Base-by-base conservation (phyloP, 2,329 filamentous ascomycete species). In the Diaporthe citrichinensis region DNA sequence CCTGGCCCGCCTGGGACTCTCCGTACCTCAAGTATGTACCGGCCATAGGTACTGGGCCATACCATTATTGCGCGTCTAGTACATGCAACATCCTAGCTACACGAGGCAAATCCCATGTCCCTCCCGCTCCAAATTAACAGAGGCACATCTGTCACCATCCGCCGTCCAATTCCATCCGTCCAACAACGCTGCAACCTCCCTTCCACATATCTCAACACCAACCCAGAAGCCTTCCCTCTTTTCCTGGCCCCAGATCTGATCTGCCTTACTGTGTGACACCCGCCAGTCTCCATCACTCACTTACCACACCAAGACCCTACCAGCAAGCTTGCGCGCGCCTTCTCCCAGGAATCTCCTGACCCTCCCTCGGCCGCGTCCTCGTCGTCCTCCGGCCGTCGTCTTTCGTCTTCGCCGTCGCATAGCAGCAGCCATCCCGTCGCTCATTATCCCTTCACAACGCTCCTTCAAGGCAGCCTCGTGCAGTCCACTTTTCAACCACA, bases 381-480 rank as follows among this genome's bases (percentile, higher is more conserved):
- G 57, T n/a, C n/a, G n/a, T n/a, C n/a, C n/a, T n/a, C n/a, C n/a
- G n/a, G 31, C 12, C 36, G 12, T 39, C 14, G 36, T 39, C 36
- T 39, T 39, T 71, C 41, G 41, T 20, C 34, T 31, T 39, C 46
- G 72, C 62, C 31, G 46, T 44, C 51, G 73, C 67, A 71, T 67
- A 75, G 74, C 44, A 73, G 67, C 68, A 57, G 28, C 59, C 58
- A 53, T 41, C 46, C 58, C 51, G 69, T 67, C 73, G n/a, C 59
- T 58, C 55, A 14, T 57, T 69, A 46, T 46, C 39, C 58, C 55
- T 71, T 71, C 41, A 39, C 28, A 44, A 74, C 74, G 41, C 71
- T 77, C 74, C 41, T 76, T 76, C 44, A 74, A 44, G 12, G 28
- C 62, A 49, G 41, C 28, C 44, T 25, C 14, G 28, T 51, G 44